phyloP scores from a whole-genome alignment of 371 early-diverging fungal species.

The Capillidium heterosporum region DNA sequence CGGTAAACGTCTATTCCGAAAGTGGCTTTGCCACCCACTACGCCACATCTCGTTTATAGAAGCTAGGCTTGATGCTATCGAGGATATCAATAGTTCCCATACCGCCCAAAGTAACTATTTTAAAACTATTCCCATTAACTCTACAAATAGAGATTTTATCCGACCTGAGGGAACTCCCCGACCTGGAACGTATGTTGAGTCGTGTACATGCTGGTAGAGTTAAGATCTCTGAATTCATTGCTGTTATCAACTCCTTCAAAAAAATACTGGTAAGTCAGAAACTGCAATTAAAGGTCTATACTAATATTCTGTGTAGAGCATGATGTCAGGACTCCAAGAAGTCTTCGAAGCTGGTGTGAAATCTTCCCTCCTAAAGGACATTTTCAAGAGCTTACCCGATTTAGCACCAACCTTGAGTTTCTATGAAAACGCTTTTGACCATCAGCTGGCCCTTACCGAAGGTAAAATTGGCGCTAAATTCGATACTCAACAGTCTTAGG shows the following conservation, averaged over 20 bases:
- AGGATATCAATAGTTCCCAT: slow-evolving; percentile 40
- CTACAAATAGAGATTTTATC: slow-evolving; percentile 15
- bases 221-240: slow-evolving; percentile 54
- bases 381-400: slow-evolving; percentile 29
- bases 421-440: slow-evolving; percentile 55
- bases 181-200: slow-evolving; percentile 82
- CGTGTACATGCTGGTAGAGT: slow-evolving; percentile 75
- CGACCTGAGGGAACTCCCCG: slow-evolving; percentile 44
- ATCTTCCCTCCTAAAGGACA: slow-evolving; percentile 14
- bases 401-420: slow-evolving; percentile 28
- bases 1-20: slow-evolving; percentile 70
- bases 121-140: slow-evolving; percentile 9
- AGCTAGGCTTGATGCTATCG: slow-evolving; percentile 71
- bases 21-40: slow-evolving; percentile 92
- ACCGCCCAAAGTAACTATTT: slow-evolving; percentile 28
- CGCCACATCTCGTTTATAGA: slow-evolving; percentile 51
- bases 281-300: not conserved
- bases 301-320: too few relatives aligned
- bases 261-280: slow-evolving; percentile 22
- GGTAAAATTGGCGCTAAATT: slow-evolving; percentile 19
- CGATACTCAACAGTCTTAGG: slow-evolving; percentile 19
- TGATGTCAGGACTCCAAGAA: not conserved
- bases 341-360: not conserved
- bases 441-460: slow-evolving; percentile 34
- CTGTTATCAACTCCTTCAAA: slow-evolving; percentile 36